Percentiles rank a stretch among this genome's conserved stretches.
phyloP scores from a whole-genome alignment of 345 rosid species.

The Pseudoturritis turrita region DNA sequence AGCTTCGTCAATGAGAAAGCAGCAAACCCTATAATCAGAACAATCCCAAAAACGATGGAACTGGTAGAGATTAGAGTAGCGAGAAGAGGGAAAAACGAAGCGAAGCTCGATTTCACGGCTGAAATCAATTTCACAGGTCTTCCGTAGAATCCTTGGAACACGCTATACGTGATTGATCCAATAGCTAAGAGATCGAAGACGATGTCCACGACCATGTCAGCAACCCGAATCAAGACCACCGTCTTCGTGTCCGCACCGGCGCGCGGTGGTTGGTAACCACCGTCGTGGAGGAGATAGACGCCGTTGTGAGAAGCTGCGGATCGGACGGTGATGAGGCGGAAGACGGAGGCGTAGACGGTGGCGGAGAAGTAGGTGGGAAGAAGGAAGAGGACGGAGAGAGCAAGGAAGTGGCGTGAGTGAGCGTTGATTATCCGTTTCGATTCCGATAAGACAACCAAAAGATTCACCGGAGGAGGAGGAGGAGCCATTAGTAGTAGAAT shows the following conservation, averaged over 20 bases:
- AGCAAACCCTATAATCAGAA: slow-evolving; percentile 22
- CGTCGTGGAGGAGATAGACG: slow-evolving; percentile 13
- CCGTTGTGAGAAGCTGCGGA: slow-evolving; percentile 25
- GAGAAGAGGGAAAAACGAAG: slow-evolving; percentile 51
- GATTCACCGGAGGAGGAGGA: slow-evolving; percentile 12
- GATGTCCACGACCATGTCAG: slow-evolving; percentile 29
- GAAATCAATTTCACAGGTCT: slow-evolving; percentile 66
- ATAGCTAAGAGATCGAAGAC: slow-evolving; percentile 42
- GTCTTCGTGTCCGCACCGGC: background rate
- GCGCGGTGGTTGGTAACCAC: background rate
- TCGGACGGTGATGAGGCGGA: slow-evolving; percentile 34
- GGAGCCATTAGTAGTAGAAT: slow-evolving; percentile 13
- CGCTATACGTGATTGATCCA: slow-evolving; percentile 66
- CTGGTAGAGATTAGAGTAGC: slow-evolving; percentile 28
- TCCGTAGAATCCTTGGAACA: slow-evolving; percentile 71
- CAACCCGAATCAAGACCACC: slow-evolving; percentile 13
- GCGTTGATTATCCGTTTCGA: slow-evolving; percentile 62
- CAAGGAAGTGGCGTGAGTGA: slow-evolving; percentile 84
- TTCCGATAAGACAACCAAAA: slow-evolving; percentile 43
- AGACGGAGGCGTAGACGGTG: slow-evolving; percentile 48
- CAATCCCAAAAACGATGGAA: slow-evolving; percentile 29
- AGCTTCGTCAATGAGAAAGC: slow-evolving; percentile 15
- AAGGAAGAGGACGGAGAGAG: slow-evolving; percentile 78
- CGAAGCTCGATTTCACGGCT: slow-evolving; percentile 50
- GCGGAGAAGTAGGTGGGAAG: slow-evolving; percentile 62